phyloP scores from a whole-genome alignment of 2,329 filamentous ascomycete species.

The Colletotrichum viniferum region DNA sequence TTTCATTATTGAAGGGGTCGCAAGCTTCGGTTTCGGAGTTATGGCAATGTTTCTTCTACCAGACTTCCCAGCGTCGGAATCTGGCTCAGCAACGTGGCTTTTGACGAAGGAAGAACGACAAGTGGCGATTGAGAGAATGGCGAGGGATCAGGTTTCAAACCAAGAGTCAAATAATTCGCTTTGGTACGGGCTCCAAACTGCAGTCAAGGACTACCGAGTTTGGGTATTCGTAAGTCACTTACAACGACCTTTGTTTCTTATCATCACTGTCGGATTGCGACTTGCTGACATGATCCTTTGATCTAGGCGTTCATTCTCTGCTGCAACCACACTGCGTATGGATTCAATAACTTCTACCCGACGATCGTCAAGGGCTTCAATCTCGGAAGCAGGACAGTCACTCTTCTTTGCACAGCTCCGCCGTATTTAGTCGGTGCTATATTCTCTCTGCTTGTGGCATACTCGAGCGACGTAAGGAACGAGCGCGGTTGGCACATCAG shows the following conservation, averaged over 20 bases:
- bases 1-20: background rate
- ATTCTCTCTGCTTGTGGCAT: conserved; percentile 14
- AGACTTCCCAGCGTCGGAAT: background rate
- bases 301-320: conserved; percentile 18
- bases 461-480: conserved; percentile 17
- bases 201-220: conserved; percentile 24
- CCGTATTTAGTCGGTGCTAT: conserved; percentile 25
- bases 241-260: background rate
- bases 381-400: conserved; percentile 28
- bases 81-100: background rate
- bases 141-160: conserved; percentile 23
- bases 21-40: background rate
- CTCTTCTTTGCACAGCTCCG: conserved; percentile 31
- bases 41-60: background rate
- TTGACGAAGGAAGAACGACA: background rate
- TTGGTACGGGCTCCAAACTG: conserved; percentile 22
- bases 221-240: conserved; percentile 24
- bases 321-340: conserved; percentile 24
- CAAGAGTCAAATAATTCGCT: conserved; percentile 6
- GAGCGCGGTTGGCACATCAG: conserved; percentile 25
- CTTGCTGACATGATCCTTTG: background rate
- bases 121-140: conserved; percentile 13
- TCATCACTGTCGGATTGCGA: too few relatives aligned
- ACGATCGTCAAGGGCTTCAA: conserved; percentile 34
- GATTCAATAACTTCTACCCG: conserved; percentile 28